Evolutionary conservation across 441 rosid species (phyloP), one percentile per base, ranked within the genome.

Genomic region (Metrosideros polymorpha): DNA sequence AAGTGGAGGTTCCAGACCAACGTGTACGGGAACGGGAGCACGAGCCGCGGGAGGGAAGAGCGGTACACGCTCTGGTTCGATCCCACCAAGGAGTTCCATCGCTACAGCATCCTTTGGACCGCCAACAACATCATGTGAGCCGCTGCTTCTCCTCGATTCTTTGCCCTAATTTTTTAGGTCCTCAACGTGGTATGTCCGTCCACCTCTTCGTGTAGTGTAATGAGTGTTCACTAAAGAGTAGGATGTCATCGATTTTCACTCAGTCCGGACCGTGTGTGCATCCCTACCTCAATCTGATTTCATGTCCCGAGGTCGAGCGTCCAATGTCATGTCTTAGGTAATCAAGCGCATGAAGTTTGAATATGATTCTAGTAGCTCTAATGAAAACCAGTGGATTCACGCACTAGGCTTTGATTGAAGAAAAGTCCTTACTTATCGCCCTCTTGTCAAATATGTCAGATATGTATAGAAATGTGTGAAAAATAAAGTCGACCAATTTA

Each of bases 1-100:
- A 95, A 98, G 82, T 98, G 99, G 99, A 96, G 99, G 92, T 91
- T 98, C 92, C 99, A 98, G 91, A 98, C 99, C 66, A 98, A 98
- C 56, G 86, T 98, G 83, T 98, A 98, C 84, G 99, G 99, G 52
- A 98, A 98, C 91, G 99, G 99, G 85, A 98, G 99, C 93, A 96
- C 99, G 55, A 91, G 89, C 87, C 71, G 91, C 32, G 99, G 99
- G 87, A 94, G 99, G 90, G 99, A 98, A 91, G 99, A 98, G 90
- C 93, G 99, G 92, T 96, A 94, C 91, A 93, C 92, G 85, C 98
- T 98, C 22, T 96, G 99, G 99, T 98, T 96, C 83, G 99, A 98
- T 88, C 99, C 99, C 43, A 90, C 98, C 66, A 97, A 96, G 49
- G 98, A 95, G 89, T 95, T 91, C 87, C 99, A 98, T 90, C 98